These are phyloP conservation scores for Piper betle DNA, from an alignment of 164 flowering plant genomes.

Conservation along the genomic window DNA sequence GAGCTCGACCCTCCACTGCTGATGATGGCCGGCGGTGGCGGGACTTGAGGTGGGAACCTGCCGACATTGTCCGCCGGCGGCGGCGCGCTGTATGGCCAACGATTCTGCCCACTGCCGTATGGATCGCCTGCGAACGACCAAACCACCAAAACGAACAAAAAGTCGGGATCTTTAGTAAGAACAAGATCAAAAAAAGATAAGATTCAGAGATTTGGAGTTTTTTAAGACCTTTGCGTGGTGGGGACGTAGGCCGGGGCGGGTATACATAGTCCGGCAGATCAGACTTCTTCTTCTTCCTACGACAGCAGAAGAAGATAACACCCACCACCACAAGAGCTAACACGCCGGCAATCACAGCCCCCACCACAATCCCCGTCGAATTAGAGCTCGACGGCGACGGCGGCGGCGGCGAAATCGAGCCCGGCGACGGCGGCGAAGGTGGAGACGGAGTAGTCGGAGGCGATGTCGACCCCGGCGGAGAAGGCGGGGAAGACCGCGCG, in stretches of 20 bases:
- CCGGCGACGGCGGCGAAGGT: conserved; percentile 19
- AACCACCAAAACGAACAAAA: not conserved
- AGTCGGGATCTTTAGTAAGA: not conserved
- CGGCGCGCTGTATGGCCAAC: conserved; percentile 44
- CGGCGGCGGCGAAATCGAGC: conserved; percentile 6
- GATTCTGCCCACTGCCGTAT: conserved; percentile 36
- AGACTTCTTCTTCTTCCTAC: conserved; percentile 32
- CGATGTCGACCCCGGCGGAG: conserved; percentile 20
- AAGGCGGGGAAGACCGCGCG: conserved; percentile 8
- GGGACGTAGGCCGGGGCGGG: conserved; percentile 18
- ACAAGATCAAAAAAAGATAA: not conserved
- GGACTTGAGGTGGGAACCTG: conserved; percentile 28
- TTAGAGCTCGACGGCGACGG: conserved; percentile 12
- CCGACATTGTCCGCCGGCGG: conserved; percentile 42
- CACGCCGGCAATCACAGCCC: conserved; percentile 52
- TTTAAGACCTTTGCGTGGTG: conserved; percentile 23
- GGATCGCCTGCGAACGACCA: conserved; percentile 18
- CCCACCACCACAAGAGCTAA: conserved; percentile 25
- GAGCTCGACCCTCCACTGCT: conserved; percentile 68
- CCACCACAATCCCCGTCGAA: conserved; percentile 45
- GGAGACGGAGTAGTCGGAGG: conserved; percentile 19
- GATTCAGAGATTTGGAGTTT: not conserved
- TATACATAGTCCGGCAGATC: conserved; percentile 18
- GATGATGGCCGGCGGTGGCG: conserved; percentile 29
- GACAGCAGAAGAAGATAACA: conserved; percentile 31